A percentile compares a stretch with the other conserved stretches of the same genome.
phyloP scores from a whole-genome alignment of 345 rosid species.

The thale cress (Arabidopsis thaliana) region DNA sequence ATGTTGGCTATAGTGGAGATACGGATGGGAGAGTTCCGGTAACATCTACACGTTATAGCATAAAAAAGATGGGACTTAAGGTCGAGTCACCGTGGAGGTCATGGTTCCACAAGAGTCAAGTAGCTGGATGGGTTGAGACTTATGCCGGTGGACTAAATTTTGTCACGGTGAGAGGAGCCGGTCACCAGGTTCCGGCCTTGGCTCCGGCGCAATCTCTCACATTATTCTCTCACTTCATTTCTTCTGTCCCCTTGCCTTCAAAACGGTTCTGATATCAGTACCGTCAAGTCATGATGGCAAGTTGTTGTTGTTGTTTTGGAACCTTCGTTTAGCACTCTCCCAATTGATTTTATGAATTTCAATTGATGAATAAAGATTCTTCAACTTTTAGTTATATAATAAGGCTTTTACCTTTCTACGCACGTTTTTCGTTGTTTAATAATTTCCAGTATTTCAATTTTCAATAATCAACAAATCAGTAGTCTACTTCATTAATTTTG shows the following conservation, averaged over 20 bases:
- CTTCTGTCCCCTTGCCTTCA: slow-evolving; percentile 46
- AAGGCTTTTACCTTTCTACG: no score
- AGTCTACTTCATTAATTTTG: not conserved
- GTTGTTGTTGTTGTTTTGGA: slow-evolving; percentile 4
- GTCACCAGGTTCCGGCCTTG: slow-evolving; percentile 70
- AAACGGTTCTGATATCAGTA: slow-evolving; percentile 44
- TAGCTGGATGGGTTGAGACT: slow-evolving; percentile 77
- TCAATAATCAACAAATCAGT: no score
- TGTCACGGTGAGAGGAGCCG: slow-evolving; percentile 75
- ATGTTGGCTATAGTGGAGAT: slow-evolving; percentile 62
- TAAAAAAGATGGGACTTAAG: slow-evolving; percentile 58
- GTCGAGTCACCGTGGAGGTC: slow-evolving; percentile 67
- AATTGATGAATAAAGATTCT: slow-evolving; percentile 5
- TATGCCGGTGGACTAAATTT: slow-evolving; percentile 61
- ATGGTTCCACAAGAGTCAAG: slow-evolving; percentile 73
- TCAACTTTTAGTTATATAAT: not conserved
- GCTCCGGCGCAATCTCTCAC: slow-evolving; percentile 65
- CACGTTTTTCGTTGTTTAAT: not conserved
- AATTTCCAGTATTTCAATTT: not conserved
- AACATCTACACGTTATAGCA: slow-evolving; percentile 71
- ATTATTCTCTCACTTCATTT: slow-evolving; percentile 63
- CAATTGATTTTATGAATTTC: slow-evolving; percentile 24
- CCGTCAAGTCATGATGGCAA: slow-evolving; percentile 10
- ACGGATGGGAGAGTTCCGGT: slow-evolving; percentile 90
- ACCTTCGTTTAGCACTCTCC: not conserved